Conservation (phyloP, 805 yeast genomes). For the Kluyveromyces siamensis region DNA sequence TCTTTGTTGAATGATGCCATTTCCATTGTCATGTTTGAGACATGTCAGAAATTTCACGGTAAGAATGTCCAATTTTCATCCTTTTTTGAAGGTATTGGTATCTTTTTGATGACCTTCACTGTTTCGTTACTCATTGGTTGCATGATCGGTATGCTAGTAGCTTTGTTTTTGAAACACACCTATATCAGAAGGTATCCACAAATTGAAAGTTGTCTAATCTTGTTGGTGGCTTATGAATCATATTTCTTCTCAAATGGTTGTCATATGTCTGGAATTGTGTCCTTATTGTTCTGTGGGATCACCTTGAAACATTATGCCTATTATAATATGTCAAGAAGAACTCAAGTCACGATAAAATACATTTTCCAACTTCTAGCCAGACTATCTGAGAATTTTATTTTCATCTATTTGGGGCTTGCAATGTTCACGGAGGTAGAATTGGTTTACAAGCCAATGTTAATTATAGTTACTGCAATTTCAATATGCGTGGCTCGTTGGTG, state of each 20-base stretch:
- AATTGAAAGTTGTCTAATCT: constrained; percentile 87
- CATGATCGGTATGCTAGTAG: constrained; percentile 78
- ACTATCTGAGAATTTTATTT: constrained; percentile 91
- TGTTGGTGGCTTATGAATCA: constrained; percentile 88
- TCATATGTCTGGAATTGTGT: constrained; percentile 98
- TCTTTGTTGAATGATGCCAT: constrained; percentile 93
- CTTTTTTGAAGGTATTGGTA: constrained; percentile 88
- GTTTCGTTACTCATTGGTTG: constrained; percentile 86
- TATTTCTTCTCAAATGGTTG: constrained; percentile 98
- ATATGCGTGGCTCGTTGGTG: constrained; percentile 95
- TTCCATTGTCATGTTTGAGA: constrained; percentile 97
- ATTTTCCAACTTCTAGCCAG: constrained; percentile 92
- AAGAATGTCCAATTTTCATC: constrained; percentile 64
- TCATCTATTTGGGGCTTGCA: constrained; percentile 88
- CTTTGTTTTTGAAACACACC: constrained; percentile 82
- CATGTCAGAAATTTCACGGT: constrained; percentile 94
- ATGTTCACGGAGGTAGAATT: constrained; percentile 93
- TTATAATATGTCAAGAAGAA: constrained; percentile 93
- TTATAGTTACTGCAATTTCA: constrained; percentile 80
- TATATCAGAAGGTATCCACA: constrained; percentile 93
- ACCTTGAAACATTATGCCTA: constrained; percentile 95
- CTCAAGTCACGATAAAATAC: constrained; percentile 93
- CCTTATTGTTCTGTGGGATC: constrained; percentile 90
- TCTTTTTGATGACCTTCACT: constrained; percentile 88
- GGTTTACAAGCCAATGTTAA: constrained; percentile 87